These are phyloP conservation scores for Macadamia tetraphylla DNA, from an alignment of 164 flowering plant genomes.

Conservation along the genomic window DNA sequence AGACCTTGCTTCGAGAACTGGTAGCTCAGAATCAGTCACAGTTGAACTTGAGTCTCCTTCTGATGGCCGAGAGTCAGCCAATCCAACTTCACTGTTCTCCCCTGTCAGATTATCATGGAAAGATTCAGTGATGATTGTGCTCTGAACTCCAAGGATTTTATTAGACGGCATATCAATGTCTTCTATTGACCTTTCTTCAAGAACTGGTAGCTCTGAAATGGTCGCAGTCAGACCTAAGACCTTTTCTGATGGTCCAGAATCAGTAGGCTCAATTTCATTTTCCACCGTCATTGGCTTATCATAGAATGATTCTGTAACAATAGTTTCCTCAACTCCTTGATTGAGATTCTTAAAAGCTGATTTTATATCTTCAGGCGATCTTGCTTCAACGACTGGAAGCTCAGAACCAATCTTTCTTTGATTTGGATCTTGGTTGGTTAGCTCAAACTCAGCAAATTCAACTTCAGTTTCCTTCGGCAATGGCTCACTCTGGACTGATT, in stretches of 20 bases:
- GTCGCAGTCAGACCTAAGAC: background rate
- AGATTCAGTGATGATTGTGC: too few relatives aligned
- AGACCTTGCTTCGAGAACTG: conserved; percentile 30
- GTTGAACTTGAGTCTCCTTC: conserved; percentile 11
- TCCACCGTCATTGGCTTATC: conserved; percentile 1
- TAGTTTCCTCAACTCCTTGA: conserved; percentile 1
- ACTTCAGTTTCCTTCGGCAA: conserved; percentile 3
- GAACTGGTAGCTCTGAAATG: conserved; percentile 14
- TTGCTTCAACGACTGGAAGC: conserved; percentile 16
- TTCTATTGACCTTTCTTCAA: conserved; percentile 28
- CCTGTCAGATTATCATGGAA: background rate
- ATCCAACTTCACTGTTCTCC: conserved; percentile 2
- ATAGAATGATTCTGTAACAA: background rate
- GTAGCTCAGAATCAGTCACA: background rate
- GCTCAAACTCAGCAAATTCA: background rate
- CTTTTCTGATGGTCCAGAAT: background rate
- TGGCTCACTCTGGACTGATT: background rate
- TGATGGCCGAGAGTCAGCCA: background rate
- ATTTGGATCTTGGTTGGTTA: background rate
- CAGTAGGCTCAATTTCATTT: background rate
- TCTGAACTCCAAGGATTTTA: background rate
- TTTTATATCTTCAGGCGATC: conserved; percentile 8
- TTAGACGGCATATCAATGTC: conserved; percentile 10
- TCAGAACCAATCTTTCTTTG: conserved; percentile 6
- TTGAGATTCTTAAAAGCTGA: background rate